phyloP scores from a whole-genome alignment of 75 land plant genomes.

The Azolla pinnata region DNA sequence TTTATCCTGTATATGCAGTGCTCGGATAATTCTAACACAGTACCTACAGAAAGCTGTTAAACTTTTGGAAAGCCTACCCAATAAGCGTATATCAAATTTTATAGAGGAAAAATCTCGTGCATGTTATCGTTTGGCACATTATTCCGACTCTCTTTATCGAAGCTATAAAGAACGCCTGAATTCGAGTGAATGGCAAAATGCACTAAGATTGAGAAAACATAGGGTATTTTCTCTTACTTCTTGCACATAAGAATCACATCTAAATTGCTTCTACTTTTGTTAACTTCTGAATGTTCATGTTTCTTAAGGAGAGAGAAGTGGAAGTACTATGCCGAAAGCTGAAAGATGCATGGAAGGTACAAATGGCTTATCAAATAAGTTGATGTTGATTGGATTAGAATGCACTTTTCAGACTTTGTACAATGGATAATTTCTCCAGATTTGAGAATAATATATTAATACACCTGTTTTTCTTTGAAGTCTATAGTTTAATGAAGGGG shows the following conservation, averaged over 20 bases:
- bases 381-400: too few species aligned
- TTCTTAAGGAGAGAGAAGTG: too few species aligned
- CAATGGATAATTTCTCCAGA: too few species aligned
- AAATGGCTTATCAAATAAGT: too few species aligned
- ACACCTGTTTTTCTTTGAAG: too few species aligned
- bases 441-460: too few species aligned
- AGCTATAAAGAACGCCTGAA: conserved; percentile 81
- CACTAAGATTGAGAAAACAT: conserved; percentile 66
- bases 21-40: conserved; percentile 72
- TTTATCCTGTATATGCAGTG: conserved; percentile 47
- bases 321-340: too few species aligned
- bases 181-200: conserved; percentile 95
- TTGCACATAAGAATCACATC: too few species aligned
- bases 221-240: conserved; percentile 66
- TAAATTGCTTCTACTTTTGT: conserved; percentile 1
- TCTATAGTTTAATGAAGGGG: too few species aligned
- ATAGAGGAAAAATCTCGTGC: conserved; percentile 42
- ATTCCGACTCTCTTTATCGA: conserved; percentile 73
- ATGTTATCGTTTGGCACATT: conserved; percentile 83
- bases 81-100: conserved; percentile 13
- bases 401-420: too few species aligned
- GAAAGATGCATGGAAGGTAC: too few species aligned
- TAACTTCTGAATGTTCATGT: too few species aligned
- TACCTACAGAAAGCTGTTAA: conserved; percentile 74
- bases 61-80: conserved; percentile 29